Evolutionary conservation across 352 stramenopile species (phyloP), one percentile per base, ranked within the genome.

Genomic region (Phytophthora kernoviae): DNA sequence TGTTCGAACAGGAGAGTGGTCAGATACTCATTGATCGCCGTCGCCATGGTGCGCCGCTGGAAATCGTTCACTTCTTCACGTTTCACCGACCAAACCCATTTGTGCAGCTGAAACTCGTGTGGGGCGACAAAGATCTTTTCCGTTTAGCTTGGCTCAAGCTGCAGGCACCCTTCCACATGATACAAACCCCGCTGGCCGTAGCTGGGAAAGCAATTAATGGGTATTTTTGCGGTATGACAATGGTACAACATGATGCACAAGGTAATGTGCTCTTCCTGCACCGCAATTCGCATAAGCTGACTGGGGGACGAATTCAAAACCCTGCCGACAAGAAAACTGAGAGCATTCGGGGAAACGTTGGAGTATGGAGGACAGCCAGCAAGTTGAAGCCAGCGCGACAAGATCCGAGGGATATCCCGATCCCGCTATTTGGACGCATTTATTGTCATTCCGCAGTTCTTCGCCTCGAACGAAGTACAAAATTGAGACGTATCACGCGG

Each of bases 81-180:
- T 84, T 82, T 42, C 71, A 74, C 34, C 43, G 45, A 14, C 77
- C 77, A 2, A 74, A 62, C 22, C 44, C 82, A 26, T 77, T 88
- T 33, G 65, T 81, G 12, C 62, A 70, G 9, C 74, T 88, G 34
- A 73, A 81, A 41, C 52, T 90, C 7, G 78, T 81, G 1, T 88
- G 14, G 45, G 54, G 45, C 1, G 54, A 62, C 37, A 62, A 56
- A 12, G 55, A 63, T 27, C 40, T 63, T 5, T 91, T 91, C 44
- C 77, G 81, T 0, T 64, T 91, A 24, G 79, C 79, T 27, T 91
- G 81, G 81, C 66, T 89, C 57, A 91, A 91, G 54, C 58, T 74
- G 15, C 62, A 75, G 17, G 61, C 63, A 9, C 54, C 64, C 0
- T 91, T 83, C 33, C 50, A 72, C 55, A 87, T 89, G 75, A 64